A percentile compares a stretch with the other conserved stretches of the same genome.
phyloP scores from a whole-genome alignment of 2,329 filamentous ascomycete genomes.

The Lachnellula suecica region DNA sequence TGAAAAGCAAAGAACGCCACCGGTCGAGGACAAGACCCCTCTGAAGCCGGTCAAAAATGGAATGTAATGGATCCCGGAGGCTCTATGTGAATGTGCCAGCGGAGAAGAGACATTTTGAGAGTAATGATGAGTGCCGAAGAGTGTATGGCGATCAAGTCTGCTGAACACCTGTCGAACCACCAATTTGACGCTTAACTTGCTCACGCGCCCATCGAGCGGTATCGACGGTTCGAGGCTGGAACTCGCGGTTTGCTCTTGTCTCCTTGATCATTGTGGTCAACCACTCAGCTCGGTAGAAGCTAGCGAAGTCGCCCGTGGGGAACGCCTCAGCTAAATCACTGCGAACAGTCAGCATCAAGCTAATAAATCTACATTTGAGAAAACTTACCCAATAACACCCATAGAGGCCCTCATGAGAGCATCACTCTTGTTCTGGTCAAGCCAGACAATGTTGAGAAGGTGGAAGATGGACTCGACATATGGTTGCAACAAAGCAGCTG shows the following conservation, averaged over 20 bases:
- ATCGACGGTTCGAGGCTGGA: conserved; percentile 79
- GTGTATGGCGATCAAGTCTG: conserved; percentile 30
- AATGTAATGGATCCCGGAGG: conserved; percentile 18
- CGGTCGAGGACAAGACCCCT: conserved; percentile 37
- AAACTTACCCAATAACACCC: conserved; percentile 88
- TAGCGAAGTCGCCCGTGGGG: conserved; percentile 81
- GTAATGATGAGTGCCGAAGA: conserved; percentile 16
- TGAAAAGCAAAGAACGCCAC: conserved; percentile 27
- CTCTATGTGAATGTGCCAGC: conserved; percentile 27
- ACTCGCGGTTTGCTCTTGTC: conserved; percentile 86
- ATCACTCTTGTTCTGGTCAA: conserved; percentile 87
- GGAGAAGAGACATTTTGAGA: conserved; percentile 24
- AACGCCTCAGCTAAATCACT: conserved; percentile 95
- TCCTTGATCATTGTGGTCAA: conserved; percentile 87
- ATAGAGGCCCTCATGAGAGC: conserved; percentile 89
- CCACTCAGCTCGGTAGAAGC: conserved; percentile 90
- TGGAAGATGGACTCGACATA: conserved; percentile 86
- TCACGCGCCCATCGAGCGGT: conserved; percentile 97
- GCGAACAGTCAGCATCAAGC: conserved; percentile 12
- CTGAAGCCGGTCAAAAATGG: conserved; percentile 24
- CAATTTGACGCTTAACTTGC: conserved; percentile 89
- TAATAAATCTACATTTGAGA: not conserved
- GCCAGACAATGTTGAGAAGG: conserved; percentile 76
- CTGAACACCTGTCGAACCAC: conserved; percentile 41
- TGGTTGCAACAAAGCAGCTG: conserved; percentile 69